Evolutionary conservation across 768 basidiomycete species (phyloP).

Genomic region (Mycena kentingensis): DNA sequence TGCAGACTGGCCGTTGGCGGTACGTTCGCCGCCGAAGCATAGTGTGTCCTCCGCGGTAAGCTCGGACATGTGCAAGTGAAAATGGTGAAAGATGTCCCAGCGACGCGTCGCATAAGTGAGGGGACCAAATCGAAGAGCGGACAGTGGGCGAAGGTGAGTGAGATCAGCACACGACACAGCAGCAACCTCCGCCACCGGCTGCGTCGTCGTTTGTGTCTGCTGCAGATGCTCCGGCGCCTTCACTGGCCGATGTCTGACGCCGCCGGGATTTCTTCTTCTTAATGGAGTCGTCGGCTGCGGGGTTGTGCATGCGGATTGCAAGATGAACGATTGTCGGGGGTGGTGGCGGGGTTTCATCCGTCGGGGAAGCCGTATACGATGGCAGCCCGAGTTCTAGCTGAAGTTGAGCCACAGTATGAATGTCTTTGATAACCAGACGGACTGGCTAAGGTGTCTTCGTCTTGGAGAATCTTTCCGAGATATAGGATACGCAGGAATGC

Average conservation of each 20-base stretch:
- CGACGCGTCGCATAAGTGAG: no score
- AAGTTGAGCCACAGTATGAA: no score
- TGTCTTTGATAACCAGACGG: conserved; percentile 27
- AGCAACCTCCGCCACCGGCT: conserved; percentile 11
- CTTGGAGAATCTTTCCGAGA: conserved; percentile 79
- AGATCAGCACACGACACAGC: conserved; percentile 17
- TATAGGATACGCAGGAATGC: conserved; percentile 76
- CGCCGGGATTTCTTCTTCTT: conserved; percentile 55
- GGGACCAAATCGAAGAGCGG: no score
- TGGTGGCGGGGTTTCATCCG: conserved; percentile 24
- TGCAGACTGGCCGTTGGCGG: no score
- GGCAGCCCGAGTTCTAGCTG: conserved; percentile 43
- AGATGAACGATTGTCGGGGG: conserved; percentile 73
- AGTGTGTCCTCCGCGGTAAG: no score
- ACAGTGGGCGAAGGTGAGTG: no score
- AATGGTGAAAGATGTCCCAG: no score
- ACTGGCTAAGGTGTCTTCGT: conserved; percentile 77
- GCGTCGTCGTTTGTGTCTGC: background rate
- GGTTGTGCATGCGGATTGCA: conserved; percentile 63
- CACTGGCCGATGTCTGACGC: background rate
- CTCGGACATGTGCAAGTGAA: no score
- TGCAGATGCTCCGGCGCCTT: background rate
- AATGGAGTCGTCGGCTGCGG: conserved; percentile 48
- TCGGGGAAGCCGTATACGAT: conserved; percentile 36
- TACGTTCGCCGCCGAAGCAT: no score